Evolutionary conservation across 2,329 filamentous ascomycete species (phyloP).

Genomic region (Alternaria arborescens): DNA sequence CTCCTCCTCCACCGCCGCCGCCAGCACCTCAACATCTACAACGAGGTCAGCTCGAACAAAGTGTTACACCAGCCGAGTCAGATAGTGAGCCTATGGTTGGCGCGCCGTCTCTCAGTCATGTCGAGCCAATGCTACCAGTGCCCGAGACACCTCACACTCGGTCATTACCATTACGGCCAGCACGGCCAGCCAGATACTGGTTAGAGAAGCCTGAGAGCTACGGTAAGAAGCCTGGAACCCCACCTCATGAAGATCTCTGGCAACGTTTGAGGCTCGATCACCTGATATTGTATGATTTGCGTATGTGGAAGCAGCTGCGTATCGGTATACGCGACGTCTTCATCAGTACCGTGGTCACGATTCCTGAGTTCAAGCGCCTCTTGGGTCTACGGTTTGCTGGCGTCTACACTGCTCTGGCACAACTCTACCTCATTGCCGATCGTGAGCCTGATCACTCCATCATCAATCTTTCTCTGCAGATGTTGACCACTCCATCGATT

Average conservation of each 20-base stretch:
- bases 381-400: slow-evolving; percentile 93
- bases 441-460: slow-evolving; percentile 97
- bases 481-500: slow-evolving; percentile 95
- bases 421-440: slow-evolving; percentile 94
- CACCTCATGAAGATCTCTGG: slow-evolving; percentile 85
- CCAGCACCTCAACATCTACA: slow-evolving; percentile 28
- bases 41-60: slow-evolving; percentile 62
- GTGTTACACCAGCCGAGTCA: slow-evolving; percentile 75
- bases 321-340: slow-evolving; percentile 92
- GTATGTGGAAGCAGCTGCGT: slow-evolving; percentile 95
- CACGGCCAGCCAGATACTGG: slow-evolving; percentile 83
- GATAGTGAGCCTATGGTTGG: slow-evolving; percentile 70
- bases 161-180: slow-evolving; percentile 57
- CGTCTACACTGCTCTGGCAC: slow-evolving; percentile 90
- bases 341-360: slow-evolving; percentile 93
- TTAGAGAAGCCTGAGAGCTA: slow-evolving; percentile 79
- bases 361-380: slow-evolving; percentile 95
- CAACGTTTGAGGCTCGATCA: slow-evolving; percentile 90
- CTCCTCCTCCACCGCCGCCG: slow-evolving; percentile 55
- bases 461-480: slow-evolving; percentile 95
- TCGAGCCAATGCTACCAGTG: slow-evolving; percentile 74
- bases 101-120: slow-evolving; percentile 69
- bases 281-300: slow-evolving; percentile 91
- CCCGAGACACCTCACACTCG: slow-evolving; percentile 76
- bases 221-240: slow-evolving; percentile 67